Conservation (phyloP, 352 stramenopile genomes). For the Aphanomyces invadans region DNA sequence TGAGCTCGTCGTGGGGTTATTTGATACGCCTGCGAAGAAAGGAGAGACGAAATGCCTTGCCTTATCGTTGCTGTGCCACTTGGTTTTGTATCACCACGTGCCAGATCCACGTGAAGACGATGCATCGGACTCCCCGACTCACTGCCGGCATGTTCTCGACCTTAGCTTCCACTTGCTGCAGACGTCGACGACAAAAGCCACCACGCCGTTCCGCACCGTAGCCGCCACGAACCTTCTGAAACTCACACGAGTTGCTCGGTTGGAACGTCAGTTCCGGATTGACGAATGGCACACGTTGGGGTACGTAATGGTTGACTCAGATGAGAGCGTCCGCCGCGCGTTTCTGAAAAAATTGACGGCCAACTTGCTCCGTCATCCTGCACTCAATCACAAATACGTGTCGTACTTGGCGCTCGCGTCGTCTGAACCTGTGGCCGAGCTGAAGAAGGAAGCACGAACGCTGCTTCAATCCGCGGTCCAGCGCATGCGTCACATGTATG, state of each 20-base stretch:
- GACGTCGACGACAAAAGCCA: neutral
- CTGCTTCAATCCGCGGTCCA: constrained; percentile 52
- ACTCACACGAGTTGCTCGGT: constrained; percentile 41
- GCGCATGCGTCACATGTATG: constrained; percentile 70
- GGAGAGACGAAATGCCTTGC: constrained; percentile 2
- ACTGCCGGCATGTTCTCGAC: constrained; percentile 31
- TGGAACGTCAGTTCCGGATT: constrained; percentile 46
- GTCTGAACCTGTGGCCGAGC: constrained; percentile 35
- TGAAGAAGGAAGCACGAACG: constrained; percentile 52
- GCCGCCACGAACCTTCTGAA: constrained; percentile 57
- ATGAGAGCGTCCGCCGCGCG: constrained; percentile 52
- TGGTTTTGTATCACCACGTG: neutral
- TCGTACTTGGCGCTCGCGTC: constrained; percentile 63
- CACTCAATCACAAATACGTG: constrained; percentile 67
- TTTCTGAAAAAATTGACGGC: constrained; percentile 73
- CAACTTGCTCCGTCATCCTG: constrained; percentile 52
- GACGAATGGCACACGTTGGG: constrained; percentile 73
- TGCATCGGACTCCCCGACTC: neutral
- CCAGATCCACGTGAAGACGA: neutral
- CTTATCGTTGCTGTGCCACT: neutral
- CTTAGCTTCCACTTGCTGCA: constrained; percentile 54
- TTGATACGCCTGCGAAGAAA: neutral
- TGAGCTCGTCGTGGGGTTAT: neutral
- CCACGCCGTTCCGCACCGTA: constrained; percentile 27
- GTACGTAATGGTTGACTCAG: constrained; percentile 65